A percentile compares a stretch with the other conserved stretches of the same genome.
Conservation (phyloP, 2,329 filamentous ascomycete species). For the Alternaria sp. region DNA sequence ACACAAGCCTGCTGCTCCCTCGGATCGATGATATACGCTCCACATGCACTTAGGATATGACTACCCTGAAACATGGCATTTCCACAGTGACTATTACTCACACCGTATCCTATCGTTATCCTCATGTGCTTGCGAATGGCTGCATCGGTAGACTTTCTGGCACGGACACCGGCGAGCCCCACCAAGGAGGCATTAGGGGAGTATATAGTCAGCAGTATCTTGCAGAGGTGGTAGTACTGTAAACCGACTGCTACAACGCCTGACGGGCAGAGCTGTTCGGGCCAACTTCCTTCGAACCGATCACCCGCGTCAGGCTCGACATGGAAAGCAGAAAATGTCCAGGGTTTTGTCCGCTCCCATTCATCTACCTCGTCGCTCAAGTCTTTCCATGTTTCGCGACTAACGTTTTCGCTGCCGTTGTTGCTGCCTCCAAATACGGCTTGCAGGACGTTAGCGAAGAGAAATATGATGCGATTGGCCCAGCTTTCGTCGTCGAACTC, state of each 20-base stretch:
- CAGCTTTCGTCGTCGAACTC: constrained; percentile 42
- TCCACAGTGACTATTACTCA: constrained; percentile 37
- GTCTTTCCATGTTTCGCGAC: constrained; percentile 38
- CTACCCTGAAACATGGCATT: constrained; percentile 45
- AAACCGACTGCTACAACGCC: constrained; percentile 40
- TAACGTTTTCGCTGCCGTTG: constrained; percentile 25
- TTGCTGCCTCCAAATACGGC: constrained; percentile 33
- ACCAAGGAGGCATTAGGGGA: constrained; percentile 37
- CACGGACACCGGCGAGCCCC: constrained; percentile 36
- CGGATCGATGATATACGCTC: constrained; percentile 37
- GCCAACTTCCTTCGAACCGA: constrained; percentile 33
- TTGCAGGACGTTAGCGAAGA: constrained; percentile 40
- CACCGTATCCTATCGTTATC: constrained; percentile 40
- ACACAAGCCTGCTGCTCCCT: constrained; percentile 40
- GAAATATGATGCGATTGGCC: constrained; percentile 45
- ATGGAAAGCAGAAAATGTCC: constrained; percentile 37
- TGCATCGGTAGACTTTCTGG: constrained; percentile 37
- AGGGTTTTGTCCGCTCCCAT: constrained; percentile 44
- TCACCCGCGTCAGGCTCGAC: constrained; percentile 34
- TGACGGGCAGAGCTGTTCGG: constrained; percentile 31
- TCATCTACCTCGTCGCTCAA: constrained; percentile 42
- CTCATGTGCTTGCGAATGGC: constrained; percentile 38
- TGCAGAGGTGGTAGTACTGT: constrained; percentile 44
- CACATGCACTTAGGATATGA: constrained; percentile 42
- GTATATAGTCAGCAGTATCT: constrained; percentile 42